Base-by-base conservation (phyloP, 2,329 filamentous ascomycete species). In the Parafenestella ontariensis region DNA sequence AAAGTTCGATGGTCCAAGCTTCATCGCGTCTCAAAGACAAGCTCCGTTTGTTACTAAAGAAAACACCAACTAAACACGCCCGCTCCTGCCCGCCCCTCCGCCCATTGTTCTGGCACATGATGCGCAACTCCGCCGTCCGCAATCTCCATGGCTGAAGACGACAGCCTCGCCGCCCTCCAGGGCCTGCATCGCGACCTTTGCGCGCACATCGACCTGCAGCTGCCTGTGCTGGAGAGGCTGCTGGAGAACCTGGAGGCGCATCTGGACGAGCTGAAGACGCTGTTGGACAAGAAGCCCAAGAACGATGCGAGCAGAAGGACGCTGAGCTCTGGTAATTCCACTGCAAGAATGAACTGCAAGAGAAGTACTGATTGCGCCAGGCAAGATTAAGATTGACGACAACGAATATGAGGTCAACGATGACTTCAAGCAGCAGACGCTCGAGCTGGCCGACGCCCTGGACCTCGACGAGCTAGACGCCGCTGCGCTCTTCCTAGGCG, bases 401-500 rank as follows among this genome's bases (percentile, higher is more conserved):
- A 83, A 86, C 29, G 86, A 93, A 68, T 98, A 92, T 75, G 80
- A 83, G 20, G 81, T 99, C 78, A 97, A 96, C 76, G 85, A 90
- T 51, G 88, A 92, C 58, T 98, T 99, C 76, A 87, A 94, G 70
- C 89, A 96, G 75, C 87, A 89, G 64, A 86, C 88, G 21, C 82
- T 96, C 28, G 86, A 91, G 66, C 82, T 99, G 33, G 90, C 94
- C 50, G 93, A 98, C 75, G 91, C 92, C 64, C 82, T 97, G 58
- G 88, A 96, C 68, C 82, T 99, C 47, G 93, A 99, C 77, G 96
- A 99, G 76, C 74, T 96, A 52, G 86, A 95, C 66, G 89, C 94
- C 17, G 90, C 92, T 9, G 83, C 85, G 62, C 84, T 95, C 45
- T 86, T 96, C 52, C 79, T 96, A 46, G 87, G 89, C 50, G 87